Base-by-base conservation (phyloP, 306 rosid genomes). In the Glycyrrhiza uralensis region DNA sequence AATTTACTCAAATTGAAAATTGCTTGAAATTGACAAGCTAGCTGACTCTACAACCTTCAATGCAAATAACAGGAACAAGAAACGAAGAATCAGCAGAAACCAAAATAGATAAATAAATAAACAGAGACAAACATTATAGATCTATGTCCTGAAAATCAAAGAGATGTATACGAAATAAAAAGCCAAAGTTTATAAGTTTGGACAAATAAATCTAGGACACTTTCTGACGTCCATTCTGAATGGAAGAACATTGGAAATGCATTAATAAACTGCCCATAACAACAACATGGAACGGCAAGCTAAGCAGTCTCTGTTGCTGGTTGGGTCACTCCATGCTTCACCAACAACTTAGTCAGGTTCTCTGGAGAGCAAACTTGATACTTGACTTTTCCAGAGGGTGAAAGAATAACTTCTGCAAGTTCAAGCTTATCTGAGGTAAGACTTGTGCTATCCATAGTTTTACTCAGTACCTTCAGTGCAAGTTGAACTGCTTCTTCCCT, bases 401-500 rank as follows among this genome's bases (percentile, higher is more conserved):
- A 59, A 15, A 83, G 79, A 35, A 83, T 71, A 71, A 83, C 77
- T 78, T 83, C 87, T 3, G 87, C 87, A 23, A 83, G 84, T 66
- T 83, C 87, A 45, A 83, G 87, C 63, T 83, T 83, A 4, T 83
- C 87, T 0, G 87, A 83, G 46, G 87, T 79, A 47, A 83, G 62
- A 60, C 87, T 83, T 33, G 87, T 83, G 70, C 79, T 83, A 70
- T 83, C 87, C 87, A 83, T 83, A 36, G 87, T 83, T 71, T 83
- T 83, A 36, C 87, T 79, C 0, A 83, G 74, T 4, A 83, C 87
- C 62, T 83, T 83, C 38, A 83, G 28, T 44, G 87, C 84, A 71
- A 83, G 87, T 61, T 83, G 84, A 59, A 83, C 84, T 5, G 87
- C 87, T 44, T 83, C 87, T 30, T 83, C 87, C 79, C 87, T 83